Conservation (phyloP, 177 flowering plant genomes). For the Telopea speciosissima region DNA sequence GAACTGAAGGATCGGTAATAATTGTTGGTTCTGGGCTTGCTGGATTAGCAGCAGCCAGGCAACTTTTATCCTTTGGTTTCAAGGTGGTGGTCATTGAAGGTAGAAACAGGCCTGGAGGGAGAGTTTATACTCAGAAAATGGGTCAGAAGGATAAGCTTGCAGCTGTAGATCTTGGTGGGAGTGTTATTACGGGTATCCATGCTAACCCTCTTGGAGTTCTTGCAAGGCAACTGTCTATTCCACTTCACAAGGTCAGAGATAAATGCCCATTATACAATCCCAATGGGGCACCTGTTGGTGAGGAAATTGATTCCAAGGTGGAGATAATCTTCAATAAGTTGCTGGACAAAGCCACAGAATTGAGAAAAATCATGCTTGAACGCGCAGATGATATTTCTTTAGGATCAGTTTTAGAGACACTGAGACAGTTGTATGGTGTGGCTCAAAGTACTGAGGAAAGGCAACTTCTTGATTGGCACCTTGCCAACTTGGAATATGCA, state of each 20-base stretch:
- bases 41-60: constrained; percentile 92
- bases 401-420: constrained; percentile 69
- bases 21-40: constrained; percentile 91
- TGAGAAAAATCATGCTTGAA: constrained; percentile 60
- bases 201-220: constrained; percentile 94
- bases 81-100: constrained; percentile 88
- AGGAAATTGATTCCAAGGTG: constrained; percentile 55
- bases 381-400: constrained; percentile 56
- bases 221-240: constrained; percentile 83
- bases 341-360: constrained; percentile 66
- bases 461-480: constrained; percentile 91
- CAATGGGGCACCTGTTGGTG: constrained; percentile 56
- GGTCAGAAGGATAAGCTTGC: constrained; percentile 49
- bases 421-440: constrained; percentile 59
- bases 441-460: constrained; percentile 54
- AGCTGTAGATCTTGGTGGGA: constrained; percentile 91
- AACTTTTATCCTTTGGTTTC: constrained; percentile 83
- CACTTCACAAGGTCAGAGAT: constrained; percentile 94
- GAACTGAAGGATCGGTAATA: constrained; percentile 62
- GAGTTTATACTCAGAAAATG: constrained; percentile 83
- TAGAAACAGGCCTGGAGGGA: constrained; percentile 85
- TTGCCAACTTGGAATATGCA: constrained; percentile 94
- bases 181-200: constrained; percentile 88
- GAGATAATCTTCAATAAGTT: constrained; percentile 72
- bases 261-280: constrained; percentile 82